Conservation (phyloP, 2,329 filamentous ascomycete species). For the Colletotrichum phormii region DNA sequence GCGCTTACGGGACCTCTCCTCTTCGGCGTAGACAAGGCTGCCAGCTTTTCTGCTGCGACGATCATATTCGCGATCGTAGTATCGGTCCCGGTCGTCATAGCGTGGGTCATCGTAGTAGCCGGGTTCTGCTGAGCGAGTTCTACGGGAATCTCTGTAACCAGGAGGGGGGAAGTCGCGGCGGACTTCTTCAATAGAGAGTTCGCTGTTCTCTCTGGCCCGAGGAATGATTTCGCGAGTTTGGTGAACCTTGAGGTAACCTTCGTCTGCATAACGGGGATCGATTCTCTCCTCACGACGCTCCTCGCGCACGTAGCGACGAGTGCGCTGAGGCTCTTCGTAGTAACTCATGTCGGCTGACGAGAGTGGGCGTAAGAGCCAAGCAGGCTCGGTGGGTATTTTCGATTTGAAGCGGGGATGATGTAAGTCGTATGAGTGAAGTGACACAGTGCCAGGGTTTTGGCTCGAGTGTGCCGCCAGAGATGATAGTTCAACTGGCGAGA, state of each 20-base stretch:
- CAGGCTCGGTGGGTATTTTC: not conserved
- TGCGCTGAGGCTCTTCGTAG: slow-evolving; percentile 63
- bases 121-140: slow-evolving; percentile 73
- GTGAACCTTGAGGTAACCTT: slow-evolving; percentile 58
- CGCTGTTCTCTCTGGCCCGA: slow-evolving; percentile 77
- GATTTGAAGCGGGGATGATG: slow-evolving; percentile 17
- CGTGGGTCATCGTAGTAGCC: slow-evolving; percentile 66
- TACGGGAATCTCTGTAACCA: slow-evolving; percentile 65
- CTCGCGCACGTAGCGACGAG: slow-evolving; percentile 65
- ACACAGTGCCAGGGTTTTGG: not conserved
- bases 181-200: slow-evolving; percentile 83
- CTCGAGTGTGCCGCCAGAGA: not conserved
- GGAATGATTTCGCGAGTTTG: slow-evolving; percentile 66
- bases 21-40: slow-evolving; percentile 67
- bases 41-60: slow-evolving; percentile 63
- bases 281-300: slow-evolving; percentile 61
- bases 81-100: slow-evolving; percentile 58
- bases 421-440: slow-evolving; percentile 2
- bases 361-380: not conserved
- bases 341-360: slow-evolving; percentile 52
- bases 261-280: slow-evolving; percentile 66
- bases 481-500: not conserved
- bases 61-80: slow-evolving; percentile 60
- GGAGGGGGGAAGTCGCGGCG: slow-evolving; percentile 86
- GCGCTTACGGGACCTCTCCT: slow-evolving; percentile 59